phyloP scores from a whole-genome alignment of 2,329 filamentous ascomycete species.

The Zymoseptoria crescenta region DNA sequence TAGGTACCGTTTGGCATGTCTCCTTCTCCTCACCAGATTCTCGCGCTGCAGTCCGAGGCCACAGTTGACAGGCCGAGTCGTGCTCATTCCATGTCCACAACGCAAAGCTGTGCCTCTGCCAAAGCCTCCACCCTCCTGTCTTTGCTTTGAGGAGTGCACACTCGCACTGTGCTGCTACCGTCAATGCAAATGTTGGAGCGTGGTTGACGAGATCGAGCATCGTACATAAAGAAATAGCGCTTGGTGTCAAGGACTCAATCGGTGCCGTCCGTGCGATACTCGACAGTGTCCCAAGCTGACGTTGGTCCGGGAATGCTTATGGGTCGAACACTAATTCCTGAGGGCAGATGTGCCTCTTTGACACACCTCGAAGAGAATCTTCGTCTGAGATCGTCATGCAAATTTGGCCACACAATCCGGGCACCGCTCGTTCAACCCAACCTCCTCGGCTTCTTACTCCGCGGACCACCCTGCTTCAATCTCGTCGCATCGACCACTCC shows the following conservation, averaged over 20 bases:
- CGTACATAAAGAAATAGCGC: no score
- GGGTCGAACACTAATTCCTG: no score
- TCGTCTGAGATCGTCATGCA: neutral
- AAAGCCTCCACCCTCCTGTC: neutral
- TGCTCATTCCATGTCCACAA: no score
- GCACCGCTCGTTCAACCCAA: conserved; percentile 46
- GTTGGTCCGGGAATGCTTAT: no score
- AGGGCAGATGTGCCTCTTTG: neutral
- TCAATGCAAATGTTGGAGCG: neutral
- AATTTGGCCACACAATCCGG: neutral
- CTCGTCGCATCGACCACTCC: conserved; percentile 79
- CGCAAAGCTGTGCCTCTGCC: no score
- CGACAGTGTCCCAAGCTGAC: no score
- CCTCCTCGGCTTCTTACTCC: conserved; percentile 76
- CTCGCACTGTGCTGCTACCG: no score
- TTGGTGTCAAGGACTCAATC: no score
- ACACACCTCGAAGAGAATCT: neutral
- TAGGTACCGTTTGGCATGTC: neutral
- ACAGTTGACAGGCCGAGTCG: neutral
- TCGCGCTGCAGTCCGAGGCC: neutral
- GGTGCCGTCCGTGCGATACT: no score
- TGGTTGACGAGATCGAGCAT: no score
- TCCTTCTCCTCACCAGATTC: neutral
- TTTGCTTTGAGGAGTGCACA: neutral
- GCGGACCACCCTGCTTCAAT: conserved; percentile 91